Conservation (phyloP, 495 filamentous ascomycete species). For the Neurospora sp. region DNA sequence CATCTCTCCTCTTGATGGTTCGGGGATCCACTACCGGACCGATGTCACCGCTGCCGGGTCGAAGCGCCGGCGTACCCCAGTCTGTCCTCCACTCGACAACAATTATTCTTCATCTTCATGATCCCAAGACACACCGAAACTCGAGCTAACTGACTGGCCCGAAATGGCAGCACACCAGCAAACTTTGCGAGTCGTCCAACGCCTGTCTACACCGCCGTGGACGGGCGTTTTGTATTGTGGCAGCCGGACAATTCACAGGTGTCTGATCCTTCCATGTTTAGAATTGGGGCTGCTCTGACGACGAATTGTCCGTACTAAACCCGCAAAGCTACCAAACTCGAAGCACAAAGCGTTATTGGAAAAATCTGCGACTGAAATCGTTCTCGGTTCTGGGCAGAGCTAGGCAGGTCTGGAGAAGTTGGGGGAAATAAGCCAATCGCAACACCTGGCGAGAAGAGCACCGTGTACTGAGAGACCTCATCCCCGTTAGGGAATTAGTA, state of each 20-base stretch:
- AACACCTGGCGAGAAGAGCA: neutral
- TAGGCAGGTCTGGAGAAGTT: neutral
- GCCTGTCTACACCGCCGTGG: neutral
- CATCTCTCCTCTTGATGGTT: neutral
- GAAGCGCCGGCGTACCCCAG: neutral
- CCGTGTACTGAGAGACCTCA: neutral
- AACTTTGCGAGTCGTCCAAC: neutral
- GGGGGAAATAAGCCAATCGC: neutral
- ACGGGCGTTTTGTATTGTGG: neutral
- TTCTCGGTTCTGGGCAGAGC: neutral
- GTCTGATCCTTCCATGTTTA: neutral
- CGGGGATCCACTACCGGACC: neutral
- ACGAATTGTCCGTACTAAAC: neutral
- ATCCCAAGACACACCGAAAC: neutral
- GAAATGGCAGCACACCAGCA: neutral
- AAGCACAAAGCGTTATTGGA: neutral
- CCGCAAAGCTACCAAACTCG: neutral
- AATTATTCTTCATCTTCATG: neutral
- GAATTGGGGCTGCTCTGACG: neutral
- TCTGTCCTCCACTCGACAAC: neutral
- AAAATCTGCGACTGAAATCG: neutral
- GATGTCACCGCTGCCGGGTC: neutral
- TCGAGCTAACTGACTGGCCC: neutral
- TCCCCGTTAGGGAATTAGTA: neutral
- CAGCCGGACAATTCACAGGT: neutral